These are phyloP conservation scores for Plantago ovata DNA, from an alignment of 257 asterid species.

Conservation along the genomic window DNA sequence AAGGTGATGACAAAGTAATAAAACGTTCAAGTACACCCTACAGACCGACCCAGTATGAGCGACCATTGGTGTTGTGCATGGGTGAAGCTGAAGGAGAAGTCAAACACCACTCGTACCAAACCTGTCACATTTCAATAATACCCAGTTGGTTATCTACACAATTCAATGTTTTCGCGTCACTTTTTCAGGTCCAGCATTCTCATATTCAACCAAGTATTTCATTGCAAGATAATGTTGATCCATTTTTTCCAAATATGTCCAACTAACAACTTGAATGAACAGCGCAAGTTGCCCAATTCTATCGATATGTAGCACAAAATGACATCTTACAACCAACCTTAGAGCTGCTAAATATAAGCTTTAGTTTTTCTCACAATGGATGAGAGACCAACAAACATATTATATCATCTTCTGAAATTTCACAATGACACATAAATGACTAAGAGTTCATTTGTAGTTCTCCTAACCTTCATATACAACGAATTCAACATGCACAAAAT, in stretches of 20 bases:
- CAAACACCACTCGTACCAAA: slow-evolving; percentile 96
- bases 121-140: slow-evolving; percentile 34
- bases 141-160: neutral
- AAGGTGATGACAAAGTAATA: too few relatives aligned
- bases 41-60: slow-evolving; percentile 96
- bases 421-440: neutral
- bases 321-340: neutral
- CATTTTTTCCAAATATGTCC: too few relatives aligned
- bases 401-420: neutral
- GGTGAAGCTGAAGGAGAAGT: slow-evolving; percentile 66
- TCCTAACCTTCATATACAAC: neutral
- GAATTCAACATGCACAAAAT: neutral
- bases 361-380: neutral
- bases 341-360: neutral
- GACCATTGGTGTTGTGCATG: slow-evolving; percentile 87
- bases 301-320: too few relatives aligned
- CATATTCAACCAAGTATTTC: too few relatives aligned
- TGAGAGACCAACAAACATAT: neutral
- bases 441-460: too few relatives aligned
- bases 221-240: too few relatives aligned
- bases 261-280: too few relatives aligned
- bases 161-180: too few relatives aligned
- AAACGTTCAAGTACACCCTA: slow-evolving; percentile 14
- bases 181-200: neutral
- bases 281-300: too few relatives aligned